A percentile compares a stretch with the other conserved stretches of the same genome.
These are phyloP conservation scores for Yamadazyma oceani DNA, from an alignment of 1,139 yeast genomes.

Conservation along the genomic window DNA sequence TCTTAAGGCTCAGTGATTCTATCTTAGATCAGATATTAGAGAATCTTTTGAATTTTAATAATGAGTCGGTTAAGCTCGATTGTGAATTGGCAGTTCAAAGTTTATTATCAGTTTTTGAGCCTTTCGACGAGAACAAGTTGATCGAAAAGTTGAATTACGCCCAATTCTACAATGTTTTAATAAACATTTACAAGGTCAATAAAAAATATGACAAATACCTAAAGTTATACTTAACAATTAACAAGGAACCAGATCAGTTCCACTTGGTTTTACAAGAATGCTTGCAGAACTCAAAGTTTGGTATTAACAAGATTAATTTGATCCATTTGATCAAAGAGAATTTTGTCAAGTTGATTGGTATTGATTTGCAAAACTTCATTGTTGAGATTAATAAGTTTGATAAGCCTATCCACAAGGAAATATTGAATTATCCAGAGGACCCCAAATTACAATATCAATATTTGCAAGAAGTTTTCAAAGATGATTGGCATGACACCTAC, in stretches of 20 bases:
- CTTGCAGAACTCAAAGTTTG: constrained; percentile 28
- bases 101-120: constrained; percentile 60
- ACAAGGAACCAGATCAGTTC: constrained; percentile 15
- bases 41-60: constrained; percentile 47
- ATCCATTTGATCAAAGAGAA: constrained; percentile 34
- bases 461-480: constrained; percentile 22
- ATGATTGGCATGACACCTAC: constrained; percentile 8
- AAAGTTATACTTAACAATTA: constrained; percentile 18
- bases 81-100: constrained; percentile 75
- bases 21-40: constrained; percentile 48
- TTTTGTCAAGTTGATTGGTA: constrained; percentile 35
- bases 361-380: constrained; percentile 39
- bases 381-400: constrained; percentile 33
- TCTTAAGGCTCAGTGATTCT: constrained; percentile 65
- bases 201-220: constrained; percentile 51
- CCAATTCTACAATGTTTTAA: constrained; percentile 57
- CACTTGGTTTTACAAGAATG: constrained; percentile 38
- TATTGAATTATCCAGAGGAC: constrained; percentile 28
- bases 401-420: constrained; percentile 39
- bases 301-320: constrained; percentile 34
- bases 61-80: constrained; percentile 47
- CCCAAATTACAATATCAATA: constrained; percentile 26
- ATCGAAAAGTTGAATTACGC: constrained; percentile 54
- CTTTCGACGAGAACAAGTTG: constrained; percentile 48
- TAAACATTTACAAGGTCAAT: constrained; percentile 55